Percentiles rank a stretch among this genome's conserved stretches.
Evolutionary conservation across 495 filamentous ascomycete species (phyloP).

Genomic region (Clohesyomyces aquaticus): DNA sequence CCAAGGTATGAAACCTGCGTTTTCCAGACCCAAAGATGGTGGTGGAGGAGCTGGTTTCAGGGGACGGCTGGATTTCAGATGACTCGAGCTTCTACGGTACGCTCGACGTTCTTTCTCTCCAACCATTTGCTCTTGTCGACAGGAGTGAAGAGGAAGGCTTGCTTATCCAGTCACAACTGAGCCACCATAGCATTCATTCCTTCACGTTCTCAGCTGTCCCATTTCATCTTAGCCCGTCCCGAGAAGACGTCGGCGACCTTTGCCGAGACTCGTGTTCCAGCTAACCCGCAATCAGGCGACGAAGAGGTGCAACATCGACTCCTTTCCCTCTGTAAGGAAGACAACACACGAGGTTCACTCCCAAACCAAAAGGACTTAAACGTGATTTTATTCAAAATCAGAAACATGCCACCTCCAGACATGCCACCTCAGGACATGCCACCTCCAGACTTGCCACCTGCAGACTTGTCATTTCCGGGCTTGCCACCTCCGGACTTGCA

Average conservation of each 20-base stretch:
- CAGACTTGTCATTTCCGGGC: too few species aligned
- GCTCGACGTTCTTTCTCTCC: neutral
- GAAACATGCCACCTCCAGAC: too few species aligned
- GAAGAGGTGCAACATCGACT: constrained; percentile 32
- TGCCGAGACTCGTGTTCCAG: neutral
- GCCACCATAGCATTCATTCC: too few species aligned
- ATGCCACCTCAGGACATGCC: too few species aligned
- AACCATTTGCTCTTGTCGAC: neutral
- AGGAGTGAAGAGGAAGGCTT: neutral
- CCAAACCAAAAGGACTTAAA: constrained; percentile 13
- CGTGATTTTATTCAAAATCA: constrained; percentile 1
- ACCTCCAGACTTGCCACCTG: too few species aligned
- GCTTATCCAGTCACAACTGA: neutral
- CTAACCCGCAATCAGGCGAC: constrained; percentile 22
- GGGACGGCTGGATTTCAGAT: constrained; percentile 45
- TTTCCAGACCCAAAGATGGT: too few species aligned
- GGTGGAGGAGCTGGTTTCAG: constrained; percentile 37
- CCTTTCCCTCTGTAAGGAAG: constrained; percentile 15
- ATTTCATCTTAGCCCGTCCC: too few species aligned
- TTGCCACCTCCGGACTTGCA: constrained; percentile 40
- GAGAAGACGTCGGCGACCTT: neutral
- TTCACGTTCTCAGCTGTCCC: neutral
- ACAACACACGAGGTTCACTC: constrained; percentile 2
- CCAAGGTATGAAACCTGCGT: too few species aligned
- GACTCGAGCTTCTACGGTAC: constrained; percentile 49